These are phyloP conservation scores for Nemania diffusa DNA, from an alignment of 2,329 filamentous ascomycete species.

Conservation along the genomic window DNA sequence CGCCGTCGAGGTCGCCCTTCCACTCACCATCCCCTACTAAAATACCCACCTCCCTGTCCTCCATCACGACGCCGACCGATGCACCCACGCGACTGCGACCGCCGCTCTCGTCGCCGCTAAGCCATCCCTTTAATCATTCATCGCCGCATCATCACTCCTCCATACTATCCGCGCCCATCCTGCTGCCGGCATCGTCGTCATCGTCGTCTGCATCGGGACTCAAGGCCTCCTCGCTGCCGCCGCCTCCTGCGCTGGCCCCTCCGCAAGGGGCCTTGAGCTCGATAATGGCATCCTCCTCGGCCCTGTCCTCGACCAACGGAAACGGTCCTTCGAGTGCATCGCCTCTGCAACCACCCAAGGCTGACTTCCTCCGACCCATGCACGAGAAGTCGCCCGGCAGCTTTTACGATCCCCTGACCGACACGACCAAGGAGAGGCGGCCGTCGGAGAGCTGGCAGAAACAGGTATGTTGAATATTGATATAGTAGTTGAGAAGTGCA, in stretches of 20 bases:
- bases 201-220: conserved; percentile 37
- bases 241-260: conserved; percentile 48
- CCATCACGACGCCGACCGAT: conserved; percentile 44
- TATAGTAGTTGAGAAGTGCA: neutral
- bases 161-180: conserved; percentile 23
- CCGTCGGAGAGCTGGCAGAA: conserved; percentile 51
- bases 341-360: conserved; percentile 49
- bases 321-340: conserved; percentile 48
- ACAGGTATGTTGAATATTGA: conserved; percentile 44
- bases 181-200: conserved; percentile 24
- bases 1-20: conserved; percentile 39
- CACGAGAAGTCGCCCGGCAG: conserved; percentile 55
- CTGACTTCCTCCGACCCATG: conserved; percentile 49
- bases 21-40: conserved; percentile 38
- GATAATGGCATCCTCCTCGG: conserved; percentile 48
- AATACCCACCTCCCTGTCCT: conserved; percentile 39
- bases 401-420: conserved; percentile 58
- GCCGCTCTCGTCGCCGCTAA: conserved; percentile 44
- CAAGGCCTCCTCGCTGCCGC: conserved; percentile 22
- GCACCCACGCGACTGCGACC: conserved; percentile 40
- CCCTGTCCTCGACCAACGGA: conserved; percentile 47
- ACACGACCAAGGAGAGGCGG: conserved; percentile 55
- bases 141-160: conserved; percentile 40
- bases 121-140: conserved; percentile 47
- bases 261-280: conserved; percentile 48